Base-by-base conservation (phyloP, 2,329 filamentous ascomycete genomes). In the Hortaea werneckii region DNA sequence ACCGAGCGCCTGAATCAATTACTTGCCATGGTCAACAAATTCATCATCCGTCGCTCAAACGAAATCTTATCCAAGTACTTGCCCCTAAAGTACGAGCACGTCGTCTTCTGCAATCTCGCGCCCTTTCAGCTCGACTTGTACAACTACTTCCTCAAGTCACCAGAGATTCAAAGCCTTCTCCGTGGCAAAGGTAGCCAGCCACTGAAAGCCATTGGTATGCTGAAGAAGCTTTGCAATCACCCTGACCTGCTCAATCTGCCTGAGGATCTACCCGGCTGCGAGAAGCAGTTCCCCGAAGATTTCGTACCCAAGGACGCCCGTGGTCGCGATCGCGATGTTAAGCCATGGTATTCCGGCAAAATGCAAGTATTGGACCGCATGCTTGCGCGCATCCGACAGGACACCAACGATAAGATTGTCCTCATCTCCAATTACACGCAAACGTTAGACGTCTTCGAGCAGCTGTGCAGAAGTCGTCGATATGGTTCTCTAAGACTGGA, bases 211-310 rank as follows among this genome's bases (percentile, higher is more conserved):
- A 98, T 98, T 65, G 88, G 87, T 40, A 82, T 98, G 55, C 76
- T 98, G 60, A 98, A 98, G 70, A 98, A 98, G 65, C 81, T 98
- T 10, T 98, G 94, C 73, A 98, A 98, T 57, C 92, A 98, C 58
- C 92, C 92, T 0, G 92, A 98, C 62, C 77, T 98, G 3, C 78
- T 98, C 30, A 85, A 89, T 50, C 74, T 96, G 1, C 73, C 83
- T 0, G 78, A 80, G 0, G 92, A 98, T 61, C 71, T 98, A 29
- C 89, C 90, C 0, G 92, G 92, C 4, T 88, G 84, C 48, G 89
- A 98, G 58, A 63, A 79, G 28, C 79, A 78, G 56, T 92, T 82
- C 59, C 92, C 92, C 0, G 82, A 85, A 1, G 90, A 94, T 60
- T 98, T 87, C 59, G 80, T 94, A 4, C 86, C 85, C 0, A 94